Percentiles rank a stretch among this genome's conserved stretches.
Evolutionary conservation across 106 monocot species (phyloP).

Genomic region (Dendrobium catenatum): DNA sequence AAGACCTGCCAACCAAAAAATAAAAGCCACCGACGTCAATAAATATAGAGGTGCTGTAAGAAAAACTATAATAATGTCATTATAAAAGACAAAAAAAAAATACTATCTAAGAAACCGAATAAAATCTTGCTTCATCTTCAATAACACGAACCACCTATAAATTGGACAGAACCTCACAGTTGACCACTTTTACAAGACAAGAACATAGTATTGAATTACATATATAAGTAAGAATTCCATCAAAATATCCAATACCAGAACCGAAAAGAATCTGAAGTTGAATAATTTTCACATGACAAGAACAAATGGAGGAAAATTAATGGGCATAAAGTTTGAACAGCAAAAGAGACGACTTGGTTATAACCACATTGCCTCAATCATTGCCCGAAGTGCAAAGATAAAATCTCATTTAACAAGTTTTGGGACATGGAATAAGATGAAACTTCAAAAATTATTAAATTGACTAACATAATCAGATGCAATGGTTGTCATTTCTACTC

Average conservation of each 20-base stretch:
- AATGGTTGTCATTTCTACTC: too few relatives aligned
- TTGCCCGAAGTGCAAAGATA: too few relatives aligned
- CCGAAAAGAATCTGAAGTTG: not conserved
- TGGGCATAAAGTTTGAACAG: not conserved
- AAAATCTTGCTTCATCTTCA: not conserved
- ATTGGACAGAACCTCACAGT: not conserved
- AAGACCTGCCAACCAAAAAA: constrained; percentile 26
- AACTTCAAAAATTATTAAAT: too few relatives aligned
- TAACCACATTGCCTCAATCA: too few relatives aligned
- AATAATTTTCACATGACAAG: not conserved
- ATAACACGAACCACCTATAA: not conserved
- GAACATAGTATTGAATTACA: not conserved
- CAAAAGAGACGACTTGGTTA: not conserved
- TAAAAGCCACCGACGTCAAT: not conserved
- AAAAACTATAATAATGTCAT: not conserved
- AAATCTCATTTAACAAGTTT: too few relatives aligned
- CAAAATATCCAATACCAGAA: not conserved
- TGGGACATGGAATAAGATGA: too few relatives aligned
- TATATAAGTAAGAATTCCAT: not conserved
- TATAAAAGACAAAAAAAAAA: too few relatives aligned
- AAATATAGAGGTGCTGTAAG: not conserved
- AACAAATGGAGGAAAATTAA: not conserved
- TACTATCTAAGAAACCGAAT: not conserved
- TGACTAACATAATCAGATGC: too few relatives aligned
- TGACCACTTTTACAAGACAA: not conserved